Base-by-base conservation (phyloP, 148 eudicot species). In the Polygonum aviculare region DNA sequence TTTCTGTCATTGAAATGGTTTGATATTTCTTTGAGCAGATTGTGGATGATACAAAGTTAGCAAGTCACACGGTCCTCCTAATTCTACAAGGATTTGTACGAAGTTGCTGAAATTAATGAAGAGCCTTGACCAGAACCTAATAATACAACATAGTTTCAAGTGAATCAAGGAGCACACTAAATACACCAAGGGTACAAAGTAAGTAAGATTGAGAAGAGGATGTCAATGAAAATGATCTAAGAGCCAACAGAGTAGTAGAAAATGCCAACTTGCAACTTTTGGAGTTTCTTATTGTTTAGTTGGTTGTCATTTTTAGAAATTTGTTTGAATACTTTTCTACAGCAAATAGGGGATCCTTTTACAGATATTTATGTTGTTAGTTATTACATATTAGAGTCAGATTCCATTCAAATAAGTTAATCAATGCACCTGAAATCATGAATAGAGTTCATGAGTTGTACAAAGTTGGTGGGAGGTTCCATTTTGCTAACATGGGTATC, bases 191-290 rank as follows among this genome's bases (percentile, higher is more conserved):
- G 67, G 22, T 60, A 22, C 26, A 22, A 60, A 21, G 10, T 2
- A 26, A 19, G 31, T 12, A n/a, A 31, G 33, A 60, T 22, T 31
- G 15, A 60, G 67, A 60, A 60, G 67, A 60, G 67, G 26, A 60
- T 60, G 67, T 60, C 67, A 60, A n/a, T n/a, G n/a, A n/a, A 52
- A 52, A 52, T 16, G 10, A 60, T 60, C 36, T 60, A 60, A 60
- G 67, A 60, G 36, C 14, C 36, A 60, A 26, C 11, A 11, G 7
- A 0, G 8, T 9, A 31, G 5, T 2, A 60, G 36, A 22, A n/a
- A 26, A 22, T 9, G 63, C 2, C 11, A 60, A 12, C 36, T 22
- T 22, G 36, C 36, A 26, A 60, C 26, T 60, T 60, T 11, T 60
- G 67, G 67, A 60, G 35, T 38, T 60, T 60, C 67, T 22, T 60